These are phyloP conservation scores for Nelumbo lutea DNA, from an alignment of 164 flowering plant genomes.

Conservation along the genomic window DNA sequence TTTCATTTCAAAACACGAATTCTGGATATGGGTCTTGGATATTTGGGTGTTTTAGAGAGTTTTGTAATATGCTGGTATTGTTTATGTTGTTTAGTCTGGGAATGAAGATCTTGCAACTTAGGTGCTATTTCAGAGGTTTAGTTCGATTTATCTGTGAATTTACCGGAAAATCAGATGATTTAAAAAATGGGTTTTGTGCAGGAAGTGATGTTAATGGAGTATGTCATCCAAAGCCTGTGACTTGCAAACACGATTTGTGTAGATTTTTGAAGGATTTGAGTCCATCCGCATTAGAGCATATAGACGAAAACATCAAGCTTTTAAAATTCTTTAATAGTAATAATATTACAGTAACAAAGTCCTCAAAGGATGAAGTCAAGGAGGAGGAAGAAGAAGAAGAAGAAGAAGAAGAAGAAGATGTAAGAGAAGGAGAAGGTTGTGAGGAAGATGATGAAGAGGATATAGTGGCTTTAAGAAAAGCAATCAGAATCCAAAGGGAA, in stretches of 20 bases:
- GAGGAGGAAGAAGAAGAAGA: constrained; percentile 4
- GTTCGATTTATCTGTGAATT: constrained; percentile 18
- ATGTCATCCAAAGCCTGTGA: constrained; percentile 11
- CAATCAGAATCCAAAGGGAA: constrained; percentile 40
- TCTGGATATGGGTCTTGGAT: constrained; percentile 35
- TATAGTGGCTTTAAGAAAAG: constrained; percentile 34
- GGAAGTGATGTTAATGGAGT: constrained; percentile 17
- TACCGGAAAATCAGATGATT: constrained; percentile 20
- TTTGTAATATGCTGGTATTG: constrained; percentile 24
- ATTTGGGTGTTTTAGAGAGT: constrained; percentile 25
- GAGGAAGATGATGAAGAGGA: constrained; percentile 37
- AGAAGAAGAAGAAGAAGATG: constrained; percentile 5
- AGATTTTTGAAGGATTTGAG: constrained; percentile 8
- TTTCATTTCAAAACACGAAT: constrained; percentile 16
- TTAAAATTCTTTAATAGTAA: not conserved
- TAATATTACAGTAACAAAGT: not conserved
- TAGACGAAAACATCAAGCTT: not conserved
- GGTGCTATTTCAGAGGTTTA: constrained; percentile 21
- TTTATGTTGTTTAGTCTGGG: constrained; percentile 36
- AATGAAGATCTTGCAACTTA: constrained; percentile 27
- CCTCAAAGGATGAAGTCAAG: not conserved
- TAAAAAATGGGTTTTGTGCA: constrained; percentile 23
- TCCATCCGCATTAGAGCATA: not conserved
- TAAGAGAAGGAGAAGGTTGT: constrained; percentile 1
- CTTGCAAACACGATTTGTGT: constrained; percentile 11